These are phyloP conservation scores for Linnemannia zychae DNA, from an alignment of 192 early-diverging fungal genomes.

Conservation along the genomic window DNA sequence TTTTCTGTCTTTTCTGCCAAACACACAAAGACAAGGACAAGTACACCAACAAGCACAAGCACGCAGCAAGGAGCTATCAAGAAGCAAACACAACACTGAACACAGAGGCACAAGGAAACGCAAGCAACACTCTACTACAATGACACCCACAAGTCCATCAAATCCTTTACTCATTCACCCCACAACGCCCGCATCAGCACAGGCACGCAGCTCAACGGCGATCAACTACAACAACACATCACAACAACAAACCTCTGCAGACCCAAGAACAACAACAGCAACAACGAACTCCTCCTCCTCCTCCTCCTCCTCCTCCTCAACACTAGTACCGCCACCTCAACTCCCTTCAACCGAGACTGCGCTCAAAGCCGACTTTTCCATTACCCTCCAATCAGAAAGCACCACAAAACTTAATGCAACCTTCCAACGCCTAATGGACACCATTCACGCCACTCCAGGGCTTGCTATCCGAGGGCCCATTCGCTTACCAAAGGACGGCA, in stretches of 20 bases:
- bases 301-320: not conserved
- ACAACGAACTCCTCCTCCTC: not conserved
- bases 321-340: not conserved
- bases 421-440: conserved; percentile 45
- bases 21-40: no score
- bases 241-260: not conserved
- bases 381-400: conserved; percentile 44
- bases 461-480: conserved; percentile 46
- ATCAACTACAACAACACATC: not conserved
- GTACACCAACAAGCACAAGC: no score
- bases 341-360: not conserved
- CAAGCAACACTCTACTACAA: no score
- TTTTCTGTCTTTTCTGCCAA: no score
- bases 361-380: conserved; percentile 47
- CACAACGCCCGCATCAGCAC: not conserved
- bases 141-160: conserved; percentile 2
- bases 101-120: no score
- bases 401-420: conserved; percentile 34
- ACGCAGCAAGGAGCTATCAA: no score
- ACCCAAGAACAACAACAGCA: not conserved
- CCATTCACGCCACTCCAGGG: conserved; percentile 26
- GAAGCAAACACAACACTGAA: no score
- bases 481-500: conserved; percentile 45
- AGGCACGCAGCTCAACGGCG: not conserved
- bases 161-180: not conserved